Base-by-base conservation (phyloP, 2,329 filamentous ascomycete species). In the Fusarium chuoi region DNA sequence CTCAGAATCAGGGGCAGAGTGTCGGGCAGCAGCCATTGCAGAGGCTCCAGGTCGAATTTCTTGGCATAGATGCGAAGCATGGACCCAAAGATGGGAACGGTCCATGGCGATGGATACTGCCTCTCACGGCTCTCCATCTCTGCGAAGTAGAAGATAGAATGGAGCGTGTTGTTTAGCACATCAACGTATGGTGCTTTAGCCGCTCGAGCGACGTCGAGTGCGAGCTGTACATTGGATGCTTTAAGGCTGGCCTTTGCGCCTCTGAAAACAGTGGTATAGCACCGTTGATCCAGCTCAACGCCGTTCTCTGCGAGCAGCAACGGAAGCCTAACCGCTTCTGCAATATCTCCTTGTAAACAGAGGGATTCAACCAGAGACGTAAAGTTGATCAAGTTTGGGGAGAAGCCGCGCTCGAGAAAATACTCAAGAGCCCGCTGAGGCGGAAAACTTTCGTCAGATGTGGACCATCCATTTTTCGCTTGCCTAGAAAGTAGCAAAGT, bases 331-430 rank as follows among this genome's bases (percentile, higher is more conserved):
- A 82, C 79, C 35, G 82, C 82, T 62, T 83, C 82, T 41, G 81
- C 78, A 22, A 79, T 78, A 41, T 83, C 78, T 14, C 79, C 81
- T 14, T 78, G 88, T 65, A 90, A 85, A 76, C 93, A 89, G 22
- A 95, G 90, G 65, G 94, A 93, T 44, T 90, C 87, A 62, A 98
- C 88, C 66, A 94, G 83, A 49, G 92, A 86, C 22, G 92, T 93
- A 78, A 92, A 89, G 17, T 87, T 87, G 64, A 90, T 83, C 20
- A 89, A 82, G 71, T 93, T 92, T 30, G 93, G 89, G 26, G 84
- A 83, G 54, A 93, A 83, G 4, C 92, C 92, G n/a, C 87, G 82
- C 26, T 87, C 83, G 17, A 92, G 80, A 57, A 95, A 85, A 49
- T 72, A 75, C 48, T 81, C 75, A 26, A 84, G 75, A 15, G 80